Base-by-base conservation (phyloP, 2,329 filamentous ascomycete genomes). In the Madurella mycetomatis region DNA sequence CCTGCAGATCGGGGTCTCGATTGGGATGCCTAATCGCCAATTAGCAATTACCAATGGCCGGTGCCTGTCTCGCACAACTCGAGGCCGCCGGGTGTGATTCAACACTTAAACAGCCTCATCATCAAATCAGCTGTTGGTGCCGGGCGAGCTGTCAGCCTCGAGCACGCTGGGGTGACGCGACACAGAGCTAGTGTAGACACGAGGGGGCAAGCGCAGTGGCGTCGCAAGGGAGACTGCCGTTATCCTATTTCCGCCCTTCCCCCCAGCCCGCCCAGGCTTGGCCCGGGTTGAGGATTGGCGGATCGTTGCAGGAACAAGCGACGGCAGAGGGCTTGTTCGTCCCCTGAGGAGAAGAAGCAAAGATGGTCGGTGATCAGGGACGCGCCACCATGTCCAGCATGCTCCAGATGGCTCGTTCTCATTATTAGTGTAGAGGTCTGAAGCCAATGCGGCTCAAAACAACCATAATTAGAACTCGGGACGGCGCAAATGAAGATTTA, bases 251-350 rank as follows among this genome's bases (percentile, higher is more conserved):
- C 7, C 25, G 25, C 25, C 25, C 25, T 41, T 46, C n/a, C 40
- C 15, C 15, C 32, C 45, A 15, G 17, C 15, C 49, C 9, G 18
- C 42, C 25, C 31, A 11, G 34, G 34, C 34, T 51, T 43, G 25
- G 25, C 7, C 25, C 25, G 25, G 4, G 25, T 25, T 25, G 25
- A 7, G 7, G 25, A 25, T 51, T 51, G 9, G 19, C 16, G 25
- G 25, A 7, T 25, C 25, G 44, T 49, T 55, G 58, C 59, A 61
- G 59, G 59, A 59, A 56, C 57, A 37, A 49, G 57, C 58, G 40
- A 58, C 49, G 47, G 42, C 44, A 34, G 19, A 42, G 17, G 19
- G 40, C 34, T 18, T 41, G 37, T 30, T 43, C n/a, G n/a, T 51
- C 31, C 25, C 25, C n/a, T 43, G 40, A n/a, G 39, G 11, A 37